Evolutionary conservation across 208 protist genomes (phyloP), one percentile per base, ranked within the genome.

Genomic region (Crithidia mellificae): DNA sequence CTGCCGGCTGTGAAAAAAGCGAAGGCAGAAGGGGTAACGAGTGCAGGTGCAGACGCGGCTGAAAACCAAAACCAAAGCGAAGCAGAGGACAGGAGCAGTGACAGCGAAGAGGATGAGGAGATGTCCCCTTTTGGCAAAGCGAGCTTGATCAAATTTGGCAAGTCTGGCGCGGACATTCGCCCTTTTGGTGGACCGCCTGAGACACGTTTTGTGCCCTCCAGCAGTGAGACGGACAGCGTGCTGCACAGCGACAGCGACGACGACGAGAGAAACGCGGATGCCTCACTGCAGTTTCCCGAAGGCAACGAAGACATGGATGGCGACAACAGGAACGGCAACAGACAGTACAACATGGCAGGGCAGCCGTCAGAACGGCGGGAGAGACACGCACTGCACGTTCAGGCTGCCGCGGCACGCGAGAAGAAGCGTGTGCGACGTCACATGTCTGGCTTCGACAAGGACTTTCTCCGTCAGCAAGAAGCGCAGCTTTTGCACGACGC

Each of bases 371-470:
- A 17, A 8, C 70, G 63, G 5, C 54, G 38, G 20, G 54, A 68
- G 56, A 62, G 57, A 15, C 63, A 62, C 17, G 63, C 56, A 49
- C 49, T 20, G 43, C 44, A 44, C 6, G 34, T 54, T 62, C 32
- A 47, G 30, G 63, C 53, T 6, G 54, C 46, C 15, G 49, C 68
- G 70, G 47, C 27, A 15, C 70, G 70, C 0, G 55, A 68, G 36
- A 68, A 59, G 11, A 25, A 69, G 19, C 71, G 70, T 14, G 64
- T 78, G 56, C 49, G 46, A 19, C 57, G 30, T 12, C 72, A 83
- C 56, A 67, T 78, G 67, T 39, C 65, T 22, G 74, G 68, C 41
- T 83, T 76, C 29, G 77, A 83, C 24, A 36, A 54, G 43, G 74
- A 59, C 20, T 73, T 54, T 24, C 50, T 84, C 2, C 43, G 14